Conservation (phyloP, 1,284 basidiomycete species). For the Apiotrichum laibachii region DNA sequence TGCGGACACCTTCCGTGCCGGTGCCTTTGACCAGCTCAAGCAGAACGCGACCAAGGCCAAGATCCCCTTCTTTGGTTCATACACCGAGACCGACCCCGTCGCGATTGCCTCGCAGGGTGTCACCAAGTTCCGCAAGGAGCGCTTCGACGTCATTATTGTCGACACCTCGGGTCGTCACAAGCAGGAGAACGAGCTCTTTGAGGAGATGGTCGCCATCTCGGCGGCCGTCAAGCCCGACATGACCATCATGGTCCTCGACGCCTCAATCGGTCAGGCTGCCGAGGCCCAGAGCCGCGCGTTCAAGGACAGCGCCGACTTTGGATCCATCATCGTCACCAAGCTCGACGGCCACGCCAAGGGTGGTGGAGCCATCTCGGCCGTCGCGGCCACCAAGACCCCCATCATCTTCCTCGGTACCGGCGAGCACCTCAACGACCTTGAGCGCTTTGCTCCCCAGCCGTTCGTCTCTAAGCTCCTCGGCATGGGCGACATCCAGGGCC, state of each 20-base stretch:
- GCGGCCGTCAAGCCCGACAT: conserved; percentile 89
- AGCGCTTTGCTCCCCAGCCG: conserved; percentile 91
- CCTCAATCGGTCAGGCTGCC: conserved; percentile 83
- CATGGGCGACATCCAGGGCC: conserved; percentile 90
- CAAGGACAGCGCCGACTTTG: conserved; percentile 96
- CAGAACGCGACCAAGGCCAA: conserved; percentile 94
- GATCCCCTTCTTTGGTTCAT: conserved; percentile 97
- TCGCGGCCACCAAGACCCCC: conserved; percentile 96
- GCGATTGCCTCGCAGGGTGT: conserved; percentile 92
- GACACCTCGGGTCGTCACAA: conserved; percentile 97
- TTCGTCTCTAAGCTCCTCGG: conserved; percentile 97
- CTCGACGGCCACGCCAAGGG: conserved; percentile 99
- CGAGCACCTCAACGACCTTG: conserved; percentile 93
- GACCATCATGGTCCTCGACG: conserved; percentile 85
- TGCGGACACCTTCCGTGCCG: conserved; percentile 98
- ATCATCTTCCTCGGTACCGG: conserved; percentile 99
- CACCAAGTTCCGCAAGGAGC: conserved; percentile 93
- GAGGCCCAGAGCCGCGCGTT: conserved; percentile 94
- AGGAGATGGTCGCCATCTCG: conserved; percentile 97
- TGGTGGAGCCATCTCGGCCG: conserved; percentile 91
- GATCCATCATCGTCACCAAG: conserved; percentile 98
- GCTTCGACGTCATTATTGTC: conserved; percentile 98
- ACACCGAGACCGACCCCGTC: conserved; percentile 98
- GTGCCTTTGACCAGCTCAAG: conserved; percentile 95
- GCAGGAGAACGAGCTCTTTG: conserved; percentile 93